Base-by-base conservation (phyloP, 202 grass and related monocot species). In the Digitaria exilis region DNA sequence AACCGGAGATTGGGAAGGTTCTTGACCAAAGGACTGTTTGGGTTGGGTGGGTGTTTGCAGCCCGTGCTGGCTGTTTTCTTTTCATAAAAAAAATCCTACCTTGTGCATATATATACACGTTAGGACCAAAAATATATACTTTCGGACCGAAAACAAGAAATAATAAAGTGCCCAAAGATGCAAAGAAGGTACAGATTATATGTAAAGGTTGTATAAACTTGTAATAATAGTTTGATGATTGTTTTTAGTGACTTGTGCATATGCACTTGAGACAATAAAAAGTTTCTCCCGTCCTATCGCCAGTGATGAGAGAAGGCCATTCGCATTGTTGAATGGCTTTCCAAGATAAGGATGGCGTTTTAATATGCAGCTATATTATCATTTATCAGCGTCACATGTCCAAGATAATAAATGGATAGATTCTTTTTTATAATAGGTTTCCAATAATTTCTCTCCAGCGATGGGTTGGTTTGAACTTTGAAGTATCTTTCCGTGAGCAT, bases 31-130 rank as follows among this genome's bases (percentile, higher is more conserved):
- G 48, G 65, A 74, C 65, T 74, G 30, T 50, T 61, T 66, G 56
- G 37, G 82, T 37, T 78, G 42, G 34, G 30, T 78, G 42, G 34
- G 30, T 71, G 41, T 34, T 71, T 74, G 18, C 9, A 26, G 43
- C 8, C 69, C 51, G 9, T 43, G 25, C 37, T 32, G 48, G 34
- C 11, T 79, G 46, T 78, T 58, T 13, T 26, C 81, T 55, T 41
- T 80, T 32, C 83, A 42, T 25, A 32, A 34, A 34, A 39, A 39
- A 8, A 34, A 34, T 34, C 32, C 32, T 34, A 34, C 32, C 22
- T 21, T 65, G 46, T 89, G 43, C 7, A 85, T 71, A 76, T 76
- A 81, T 71, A 71, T 71, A 39, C 55, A 77, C 55, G 68, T 79
- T 74, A 59, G 59, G 50, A 76, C 6, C 49, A 41, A 52, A 41